Conservation (phyloP, 2,329 filamentous ascomycete species). For the Alternaria viburni region DNA sequence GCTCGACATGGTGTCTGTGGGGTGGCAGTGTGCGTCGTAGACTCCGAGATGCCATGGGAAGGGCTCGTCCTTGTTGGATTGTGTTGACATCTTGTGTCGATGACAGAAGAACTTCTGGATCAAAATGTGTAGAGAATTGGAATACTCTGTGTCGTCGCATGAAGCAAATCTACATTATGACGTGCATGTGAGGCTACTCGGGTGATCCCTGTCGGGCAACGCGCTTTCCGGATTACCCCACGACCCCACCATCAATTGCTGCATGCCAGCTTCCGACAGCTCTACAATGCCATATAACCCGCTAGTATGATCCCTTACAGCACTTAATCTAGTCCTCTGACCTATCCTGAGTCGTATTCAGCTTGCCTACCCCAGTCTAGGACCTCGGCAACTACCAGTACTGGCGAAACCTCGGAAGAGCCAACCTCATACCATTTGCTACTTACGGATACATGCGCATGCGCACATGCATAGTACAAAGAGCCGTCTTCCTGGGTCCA, state of each 20-base stretch:
- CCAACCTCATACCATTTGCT: slow-evolving; percentile 1
- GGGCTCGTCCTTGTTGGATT: slow-evolving; percentile 9
- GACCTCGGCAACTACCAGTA: neutral
- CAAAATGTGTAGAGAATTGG: too few species aligned
- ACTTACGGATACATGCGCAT: neutral
- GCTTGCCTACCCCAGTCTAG: neutral
- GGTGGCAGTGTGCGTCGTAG: slow-evolving; percentile 83
- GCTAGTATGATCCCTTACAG: neutral
- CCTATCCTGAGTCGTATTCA: neutral
- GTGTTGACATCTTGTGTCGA: slow-evolving; percentile 1
- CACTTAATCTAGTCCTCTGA: neutral
- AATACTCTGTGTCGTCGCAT: neutral
- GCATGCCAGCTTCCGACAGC: neutral
- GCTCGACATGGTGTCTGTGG: slow-evolving; percentile 75
- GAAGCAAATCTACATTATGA: slow-evolving; percentile 11
- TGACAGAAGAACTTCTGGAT: too few species aligned
- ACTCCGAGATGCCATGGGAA: slow-evolving; percentile 75
- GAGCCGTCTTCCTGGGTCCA: neutral
- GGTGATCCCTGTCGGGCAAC: slow-evolving; percentile 2
- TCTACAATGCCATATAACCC: neutral
- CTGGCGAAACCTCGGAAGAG: neutral
- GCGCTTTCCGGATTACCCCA: neutral
- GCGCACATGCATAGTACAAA: neutral
- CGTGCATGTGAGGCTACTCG: slow-evolving; percentile 8
- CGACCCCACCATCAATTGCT: neutral